Conservation (phyloP, 768 basidiomycete genomes). For the Flagelloscypha sp. region DNA sequence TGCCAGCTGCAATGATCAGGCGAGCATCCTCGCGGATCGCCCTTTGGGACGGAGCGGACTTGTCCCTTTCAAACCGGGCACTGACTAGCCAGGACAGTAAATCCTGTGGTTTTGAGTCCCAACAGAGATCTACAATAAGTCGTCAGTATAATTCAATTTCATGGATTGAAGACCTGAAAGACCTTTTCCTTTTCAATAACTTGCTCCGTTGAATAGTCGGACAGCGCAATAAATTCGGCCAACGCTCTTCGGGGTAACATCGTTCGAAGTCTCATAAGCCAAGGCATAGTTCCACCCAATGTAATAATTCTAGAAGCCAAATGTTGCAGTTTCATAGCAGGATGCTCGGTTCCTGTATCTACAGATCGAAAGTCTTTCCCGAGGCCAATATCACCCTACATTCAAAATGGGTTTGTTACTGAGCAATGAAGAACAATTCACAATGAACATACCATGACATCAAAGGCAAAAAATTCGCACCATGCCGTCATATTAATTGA, state of each 20-base stretch:
- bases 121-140: background rate
- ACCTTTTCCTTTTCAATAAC: conserved; percentile 1
- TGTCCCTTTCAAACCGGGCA: conserved; percentile 1
- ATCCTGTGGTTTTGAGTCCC: conserved; percentile 1
- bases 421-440: no score
- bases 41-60: conserved; percentile 1
- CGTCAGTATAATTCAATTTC: background rate
- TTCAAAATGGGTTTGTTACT: no score
- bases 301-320: background rate
- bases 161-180: background rate
- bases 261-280: conserved; percentile 1
- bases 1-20: conserved; percentile 1
- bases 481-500: conserved; percentile 1
- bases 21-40: background rate
- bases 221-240: background rate
- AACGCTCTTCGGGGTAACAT: no score
- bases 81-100: conserved; percentile 2
- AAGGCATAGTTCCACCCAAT: background rate
- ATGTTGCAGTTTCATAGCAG: background rate
- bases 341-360: background rate
- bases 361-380: conserved; percentile 2
- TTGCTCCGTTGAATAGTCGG: conserved; percentile 1
- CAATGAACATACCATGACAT: no score
- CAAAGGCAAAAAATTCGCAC: background rate
- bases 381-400: conserved; percentile 2